phyloP scores from a whole-genome alignment of 2,329 filamentous ascomycete species.

The Chrysosporium queenslandicum region DNA sequence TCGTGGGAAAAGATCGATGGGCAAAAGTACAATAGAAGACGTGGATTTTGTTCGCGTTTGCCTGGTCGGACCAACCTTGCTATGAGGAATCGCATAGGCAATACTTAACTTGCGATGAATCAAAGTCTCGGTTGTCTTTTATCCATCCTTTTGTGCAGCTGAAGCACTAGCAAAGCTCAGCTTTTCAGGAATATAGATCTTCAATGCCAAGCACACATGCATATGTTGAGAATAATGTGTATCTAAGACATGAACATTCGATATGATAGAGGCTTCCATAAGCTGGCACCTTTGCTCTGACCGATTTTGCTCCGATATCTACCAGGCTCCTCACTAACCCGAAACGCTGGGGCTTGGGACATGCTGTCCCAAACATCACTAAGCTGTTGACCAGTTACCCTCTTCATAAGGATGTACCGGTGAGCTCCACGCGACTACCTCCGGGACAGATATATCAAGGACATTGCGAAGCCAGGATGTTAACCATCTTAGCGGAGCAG shows the following conservation, averaged over 20 bases:
- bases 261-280: constrained; percentile 21
- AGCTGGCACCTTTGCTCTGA: constrained; percentile 8
- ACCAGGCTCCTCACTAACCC: constrained; percentile 18
- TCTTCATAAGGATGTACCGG: constrained; percentile 21
- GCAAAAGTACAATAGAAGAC: constrained; percentile 18
- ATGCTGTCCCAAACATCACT: constrained; percentile 18
- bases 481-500: not conserved
- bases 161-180: too few species aligned
- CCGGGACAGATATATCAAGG: constrained; percentile 18
- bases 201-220: too few species aligned
- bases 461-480: constrained; percentile 15
- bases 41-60: too few species aligned
- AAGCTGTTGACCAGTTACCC: constrained; percentile 16
- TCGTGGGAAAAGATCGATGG: constrained; percentile 56
- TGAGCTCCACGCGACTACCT: constrained; percentile 18
- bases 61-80: too few species aligned
- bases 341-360: constrained; percentile 17
- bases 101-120: too few species aligned
- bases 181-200: too few species aligned
- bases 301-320: constrained; percentile 17
- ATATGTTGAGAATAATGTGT: too few species aligned
- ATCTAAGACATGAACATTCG: too few species aligned
- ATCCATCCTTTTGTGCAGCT: too few species aligned
- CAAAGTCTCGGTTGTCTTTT: too few species aligned
- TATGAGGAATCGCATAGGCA: too few species aligned